Conservation (phyloP, 2,329 filamentous ascomycete species). For the Pseudopyricularia javanii region DNA sequence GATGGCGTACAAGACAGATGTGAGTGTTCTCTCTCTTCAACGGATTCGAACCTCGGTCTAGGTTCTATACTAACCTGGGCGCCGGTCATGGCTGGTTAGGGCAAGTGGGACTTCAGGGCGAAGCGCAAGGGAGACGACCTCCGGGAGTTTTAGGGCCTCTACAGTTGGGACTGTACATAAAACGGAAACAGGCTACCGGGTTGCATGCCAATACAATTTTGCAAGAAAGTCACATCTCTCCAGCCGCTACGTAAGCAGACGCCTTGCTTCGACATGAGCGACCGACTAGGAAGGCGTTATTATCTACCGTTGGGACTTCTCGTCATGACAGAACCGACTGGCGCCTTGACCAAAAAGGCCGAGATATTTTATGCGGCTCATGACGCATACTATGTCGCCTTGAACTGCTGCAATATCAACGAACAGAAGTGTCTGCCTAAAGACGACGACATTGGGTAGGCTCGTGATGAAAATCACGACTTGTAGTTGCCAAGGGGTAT, state of each 20-base stretch:
- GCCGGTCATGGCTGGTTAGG: constrained; percentile 37
- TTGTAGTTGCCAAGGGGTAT: neutral
- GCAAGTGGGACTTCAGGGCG: constrained; percentile 71
- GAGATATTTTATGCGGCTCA: too few species aligned
- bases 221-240: neutral
- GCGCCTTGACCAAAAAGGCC: too few species aligned
- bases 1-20: constrained; percentile 70
- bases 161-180: constrained; percentile 26
- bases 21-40: constrained; percentile 36
- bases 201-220: neutral
- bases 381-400: too few species aligned
- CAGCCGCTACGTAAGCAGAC: neutral
- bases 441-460: neutral
- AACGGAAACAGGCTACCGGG: neutral
- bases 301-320: too few species aligned
- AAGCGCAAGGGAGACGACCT: constrained; percentile 85
- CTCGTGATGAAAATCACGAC: neutral
- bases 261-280: neutral
- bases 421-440: too few species aligned
- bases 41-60: neutral
- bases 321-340: too few species aligned
- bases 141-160: constrained; percentile 52
- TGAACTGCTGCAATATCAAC: too few species aligned
- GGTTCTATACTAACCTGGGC: neutral
- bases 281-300: neutral